These are phyloP conservation scores for Rasamsonia emersonii DNA, from an alignment of 2,329 filamentous ascomycete species.

Conservation along the genomic window DNA sequence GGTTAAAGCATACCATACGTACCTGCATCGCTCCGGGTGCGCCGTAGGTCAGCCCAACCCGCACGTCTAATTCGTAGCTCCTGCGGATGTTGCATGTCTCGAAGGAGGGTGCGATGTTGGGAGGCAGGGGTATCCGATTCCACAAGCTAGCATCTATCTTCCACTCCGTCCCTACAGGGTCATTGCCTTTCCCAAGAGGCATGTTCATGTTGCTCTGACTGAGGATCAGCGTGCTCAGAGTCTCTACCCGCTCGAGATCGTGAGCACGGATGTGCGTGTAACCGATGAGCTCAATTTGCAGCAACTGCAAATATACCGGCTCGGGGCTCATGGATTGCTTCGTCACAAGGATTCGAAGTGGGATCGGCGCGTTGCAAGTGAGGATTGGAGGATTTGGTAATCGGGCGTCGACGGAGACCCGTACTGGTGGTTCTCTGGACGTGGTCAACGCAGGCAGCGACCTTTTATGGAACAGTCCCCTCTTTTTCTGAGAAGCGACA, in stretches of 20 bases:
- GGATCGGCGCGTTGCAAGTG: conserved; percentile 80
- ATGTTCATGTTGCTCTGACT: conserved; percentile 64
- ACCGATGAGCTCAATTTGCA: conserved; percentile 75
- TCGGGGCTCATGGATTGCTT: conserved; percentile 63
- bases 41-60: conserved; percentile 69
- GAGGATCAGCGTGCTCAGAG: conserved; percentile 65
- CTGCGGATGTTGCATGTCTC: conserved; percentile 79
- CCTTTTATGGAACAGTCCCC: conserved; percentile 49
- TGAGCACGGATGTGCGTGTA: conserved; percentile 73
- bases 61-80: conserved; percentile 74
- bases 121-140: conserved; percentile 64
- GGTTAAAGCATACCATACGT: conserved; percentile 16
- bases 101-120: conserved; percentile 80
- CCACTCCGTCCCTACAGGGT: conserved; percentile 56
- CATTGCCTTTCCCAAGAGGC: conserved; percentile 53
- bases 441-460: conserved; percentile 20
- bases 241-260: conserved; percentile 61
- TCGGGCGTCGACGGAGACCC: conserved; percentile 71
- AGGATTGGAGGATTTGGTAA: conserved; percentile 80
- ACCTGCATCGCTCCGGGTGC: conserved; percentile 45
- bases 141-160: conserved; percentile 65
- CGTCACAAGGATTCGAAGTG: conserved; percentile 69
- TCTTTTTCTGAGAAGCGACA: conserved; percentile 39
- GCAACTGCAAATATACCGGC: conserved; percentile 63
- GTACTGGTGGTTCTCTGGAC: conserved; percentile 32